Percentiles rank a stretch among this genome's conserved stretches.
Evolutionary conservation across 768 basidiomycete species (phyloP).

Genomic region (Suillus discolor): DNA sequence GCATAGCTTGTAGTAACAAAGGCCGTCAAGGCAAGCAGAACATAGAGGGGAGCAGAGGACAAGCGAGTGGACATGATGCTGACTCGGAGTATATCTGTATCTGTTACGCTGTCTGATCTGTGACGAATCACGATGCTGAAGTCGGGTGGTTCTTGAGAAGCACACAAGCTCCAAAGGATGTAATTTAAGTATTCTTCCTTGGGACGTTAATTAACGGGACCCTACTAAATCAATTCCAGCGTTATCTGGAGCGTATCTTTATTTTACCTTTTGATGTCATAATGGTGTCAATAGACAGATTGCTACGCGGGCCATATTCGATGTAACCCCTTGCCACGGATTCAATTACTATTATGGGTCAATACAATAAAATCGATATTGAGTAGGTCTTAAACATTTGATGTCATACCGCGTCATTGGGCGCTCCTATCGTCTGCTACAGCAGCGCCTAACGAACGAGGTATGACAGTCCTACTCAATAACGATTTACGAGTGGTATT

Average conservation of each 20-base stretch:
- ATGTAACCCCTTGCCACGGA: neutral
- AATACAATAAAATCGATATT: neutral
- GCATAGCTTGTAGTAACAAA: neutral
- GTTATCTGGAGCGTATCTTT: no score
- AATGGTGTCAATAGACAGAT: neutral
- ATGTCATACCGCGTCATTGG: neutral
- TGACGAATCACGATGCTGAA: neutral
- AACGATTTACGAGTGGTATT: no score
- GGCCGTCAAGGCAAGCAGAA: neutral
- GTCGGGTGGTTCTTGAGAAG: neutral
- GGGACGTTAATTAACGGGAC: neutral
- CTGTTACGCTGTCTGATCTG: neutral
- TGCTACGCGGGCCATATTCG: no score
- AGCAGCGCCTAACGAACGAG: no score
- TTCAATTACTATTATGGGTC: neutral
- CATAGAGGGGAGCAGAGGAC: conserved; percentile 1
- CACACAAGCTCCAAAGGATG: neutral
- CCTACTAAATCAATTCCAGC: neutral
- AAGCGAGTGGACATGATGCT: conserved; percentile 9
- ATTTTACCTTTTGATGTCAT: neutral
- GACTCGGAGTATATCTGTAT: neutral
- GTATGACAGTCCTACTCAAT: no score
- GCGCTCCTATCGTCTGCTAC: no score
- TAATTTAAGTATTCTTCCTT: neutral
- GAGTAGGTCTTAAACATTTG: neutral